Percentiles rank a stretch among this genome's conserved stretches.
phyloP scores from a whole-genome alignment of 345 rosid genomes.

The Hypericum androsaemum region DNA sequence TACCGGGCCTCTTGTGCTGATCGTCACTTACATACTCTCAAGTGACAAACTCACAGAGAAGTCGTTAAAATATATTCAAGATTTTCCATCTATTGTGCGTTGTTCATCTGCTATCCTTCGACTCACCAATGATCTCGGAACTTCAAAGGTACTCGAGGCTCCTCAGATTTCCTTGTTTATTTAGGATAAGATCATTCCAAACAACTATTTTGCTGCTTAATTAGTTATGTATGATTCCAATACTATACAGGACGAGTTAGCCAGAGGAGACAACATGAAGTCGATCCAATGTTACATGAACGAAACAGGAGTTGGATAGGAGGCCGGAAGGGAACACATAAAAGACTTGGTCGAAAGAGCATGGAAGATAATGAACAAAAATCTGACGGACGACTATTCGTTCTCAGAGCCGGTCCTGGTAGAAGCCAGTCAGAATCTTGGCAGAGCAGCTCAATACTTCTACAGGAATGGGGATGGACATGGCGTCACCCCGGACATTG shows the following conservation, averaged over 20 bases:
- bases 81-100: too few relatives aligned
- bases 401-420: slow-evolving; percentile 1
- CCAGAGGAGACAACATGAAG: slow-evolving; percentile 18
- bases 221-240: too few relatives aligned
- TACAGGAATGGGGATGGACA: slow-evolving; percentile 20
- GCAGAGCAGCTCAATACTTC: slow-evolving; percentile 12
- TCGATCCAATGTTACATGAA: slow-evolving; percentile 17
- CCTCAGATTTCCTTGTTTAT: too few relatives aligned
- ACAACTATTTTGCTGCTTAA: too few relatives aligned
- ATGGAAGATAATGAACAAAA: slow-evolving; percentile 20
- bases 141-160: slow-evolving; percentile 8
- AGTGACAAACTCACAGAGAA: neutral
- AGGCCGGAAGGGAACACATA: slow-evolving; percentile 10
- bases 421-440: neutral
- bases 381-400: neutral
- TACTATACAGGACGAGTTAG: too few relatives aligned
- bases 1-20: too few relatives aligned
- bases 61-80: slow-evolving; percentile 3
- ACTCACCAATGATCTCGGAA: slow-evolving; percentile 12
- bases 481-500: neutral
- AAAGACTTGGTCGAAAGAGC: slow-evolving; percentile 1
- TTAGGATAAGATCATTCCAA: neutral
- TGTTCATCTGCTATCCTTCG: slow-evolving; percentile 6
- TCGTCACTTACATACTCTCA: too few relatives aligned
- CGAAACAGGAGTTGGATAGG: slow-evolving; percentile 8